phyloP scores from a whole-genome alignment of 164 flowering plant genomes.

The Akebia trifoliata region DNA sequence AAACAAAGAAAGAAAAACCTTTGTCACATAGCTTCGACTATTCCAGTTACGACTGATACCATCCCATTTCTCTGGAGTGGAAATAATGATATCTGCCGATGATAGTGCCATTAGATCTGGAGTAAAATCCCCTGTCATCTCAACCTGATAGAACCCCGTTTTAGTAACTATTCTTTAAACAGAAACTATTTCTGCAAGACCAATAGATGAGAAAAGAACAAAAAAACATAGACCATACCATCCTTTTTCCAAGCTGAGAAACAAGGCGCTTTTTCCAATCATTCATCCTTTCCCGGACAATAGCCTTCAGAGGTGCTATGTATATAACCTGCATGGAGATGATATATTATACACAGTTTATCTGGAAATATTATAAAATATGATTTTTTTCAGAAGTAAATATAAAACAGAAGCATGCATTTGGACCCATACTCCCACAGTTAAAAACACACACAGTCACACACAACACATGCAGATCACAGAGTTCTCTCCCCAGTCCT shows the following conservation, averaged over 20 bases:
- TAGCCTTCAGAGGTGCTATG: constrained; percentile 96
- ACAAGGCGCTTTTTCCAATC: constrained; percentile 92
- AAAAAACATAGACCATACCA: constrained; percentile 37
- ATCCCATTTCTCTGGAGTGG: constrained; percentile 99
- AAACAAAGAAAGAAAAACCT: constrained; percentile 40
- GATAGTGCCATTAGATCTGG: constrained; percentile 84
- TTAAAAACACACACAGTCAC: too few species aligned
- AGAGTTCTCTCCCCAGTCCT: too few species aligned
- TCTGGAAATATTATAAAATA: not conserved
- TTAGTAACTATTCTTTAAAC: constrained; percentile 5
- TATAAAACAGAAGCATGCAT: too few species aligned
- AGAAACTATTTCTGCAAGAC: not conserved
- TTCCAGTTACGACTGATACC: constrained; percentile 99
- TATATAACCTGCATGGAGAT: constrained; percentile 71
- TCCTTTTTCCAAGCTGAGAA: constrained; percentile 76
- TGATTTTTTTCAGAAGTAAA: not conserved
- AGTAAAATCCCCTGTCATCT: constrained; percentile 98
- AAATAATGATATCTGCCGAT: constrained; percentile 91
- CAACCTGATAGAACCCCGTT: constrained; percentile 55
- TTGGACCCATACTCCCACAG: too few species aligned
- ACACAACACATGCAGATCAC: too few species aligned
- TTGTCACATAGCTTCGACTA: constrained; percentile 82
- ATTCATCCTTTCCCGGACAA: constrained; percentile 96
- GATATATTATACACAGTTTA: not conserved
- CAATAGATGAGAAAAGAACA: not conserved